Base-by-base conservation (phyloP, 768 basidiomycete genomes). In the Ramaria sp. region DNA sequence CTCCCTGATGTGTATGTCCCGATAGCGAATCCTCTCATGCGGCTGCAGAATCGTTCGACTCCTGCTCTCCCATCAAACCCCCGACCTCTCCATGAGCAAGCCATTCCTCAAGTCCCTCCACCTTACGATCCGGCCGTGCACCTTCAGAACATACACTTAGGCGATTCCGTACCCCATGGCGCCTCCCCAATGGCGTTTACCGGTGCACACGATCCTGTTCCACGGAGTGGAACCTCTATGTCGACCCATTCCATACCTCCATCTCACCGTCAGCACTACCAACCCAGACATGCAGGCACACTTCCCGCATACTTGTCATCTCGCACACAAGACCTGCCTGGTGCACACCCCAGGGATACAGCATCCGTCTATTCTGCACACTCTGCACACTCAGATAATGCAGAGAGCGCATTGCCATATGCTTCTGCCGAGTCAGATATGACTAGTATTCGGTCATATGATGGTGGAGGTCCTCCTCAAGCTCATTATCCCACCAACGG, bases 161-260 rank as follows among this genome's bases (percentile, higher is more conserved):
- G 67, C 53, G 80, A 81, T 45, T 70, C 72, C 22, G 60, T 61
- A n/a, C 64, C 70, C 30, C 66, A 65, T 19, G 66, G 67, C 47
- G 59, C 69, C 20, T 68, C 67, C 46, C 62, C 64, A 37, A 63
- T 64, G 64, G 63, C 65, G 38, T 65, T 57, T 59, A 50, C 60
- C 37, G n/a, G 22, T n/a, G 37, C 58, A 19, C 48, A 64, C 37
- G 82, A 84, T 59, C 77, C 78, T 46, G 67, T 82, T 13, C 73
- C 75, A 56, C 76, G 82, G 30, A 73, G 77, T 4, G 76, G 76
- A 17, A 83, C 82, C 19, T 79, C 83, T 33, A 77, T 82, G 75
- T 80, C 82, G 15, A 67, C 72, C 62, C 74, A 72, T 51, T 67
- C 72, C 6, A 51, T 61, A 30, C 66, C 69, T 56, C 53, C 65